phyloP scores from a whole-genome alignment of 352 stramenopile species.

The Globisporangium emineosum region DNA sequence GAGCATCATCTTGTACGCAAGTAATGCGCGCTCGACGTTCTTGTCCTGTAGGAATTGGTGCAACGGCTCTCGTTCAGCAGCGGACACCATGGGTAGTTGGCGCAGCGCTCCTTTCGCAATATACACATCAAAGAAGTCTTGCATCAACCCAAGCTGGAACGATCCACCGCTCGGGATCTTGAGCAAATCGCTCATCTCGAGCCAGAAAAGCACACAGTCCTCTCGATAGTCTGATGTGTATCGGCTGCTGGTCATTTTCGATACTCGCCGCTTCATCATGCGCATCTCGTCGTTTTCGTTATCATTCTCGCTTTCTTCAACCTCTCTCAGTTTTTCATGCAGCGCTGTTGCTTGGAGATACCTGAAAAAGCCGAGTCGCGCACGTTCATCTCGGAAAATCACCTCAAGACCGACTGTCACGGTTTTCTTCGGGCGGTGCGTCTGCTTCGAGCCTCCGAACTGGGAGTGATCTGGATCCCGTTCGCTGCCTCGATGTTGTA shows the following conservation, averaged over 20 bases:
- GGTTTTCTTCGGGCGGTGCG: slow-evolving; percentile 26
- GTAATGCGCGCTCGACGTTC: slow-evolving; percentile 37
- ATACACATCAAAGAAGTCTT: slow-evolving; percentile 60
- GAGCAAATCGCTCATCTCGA: slow-evolving; percentile 62
- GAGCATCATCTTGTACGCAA: slow-evolving; percentile 62
- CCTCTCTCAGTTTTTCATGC: slow-evolving; percentile 31
- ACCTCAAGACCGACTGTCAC: slow-evolving; percentile 47
- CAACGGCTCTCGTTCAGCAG: slow-evolving; percentile 42
- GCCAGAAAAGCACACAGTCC: slow-evolving; percentile 67
- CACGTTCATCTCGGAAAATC: slow-evolving; percentile 51
- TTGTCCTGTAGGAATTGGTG: slow-evolving; percentile 42
- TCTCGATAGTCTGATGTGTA: slow-evolving; percentile 46
- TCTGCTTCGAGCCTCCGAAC: not conserved
- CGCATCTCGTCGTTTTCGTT: slow-evolving; percentile 3
- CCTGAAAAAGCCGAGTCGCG: slow-evolving; percentile 52
- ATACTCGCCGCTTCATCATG: slow-evolving; percentile 13
- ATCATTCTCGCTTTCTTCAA: slow-evolving; percentile 6
- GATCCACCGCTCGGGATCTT: slow-evolving; percentile 51
- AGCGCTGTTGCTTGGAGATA: slow-evolving; percentile 40
- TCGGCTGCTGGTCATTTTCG: slow-evolving; percentile 23
- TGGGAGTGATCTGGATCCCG: not conserved
- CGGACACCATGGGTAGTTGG: slow-evolving; percentile 49
- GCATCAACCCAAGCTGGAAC: slow-evolving; percentile 60
- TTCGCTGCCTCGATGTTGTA: slow-evolving; percentile 24
- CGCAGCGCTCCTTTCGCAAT: slow-evolving; percentile 33